phyloP scores from a whole-genome alignment of 805 yeast genomes.

The Spathaspora sp. region DNA sequence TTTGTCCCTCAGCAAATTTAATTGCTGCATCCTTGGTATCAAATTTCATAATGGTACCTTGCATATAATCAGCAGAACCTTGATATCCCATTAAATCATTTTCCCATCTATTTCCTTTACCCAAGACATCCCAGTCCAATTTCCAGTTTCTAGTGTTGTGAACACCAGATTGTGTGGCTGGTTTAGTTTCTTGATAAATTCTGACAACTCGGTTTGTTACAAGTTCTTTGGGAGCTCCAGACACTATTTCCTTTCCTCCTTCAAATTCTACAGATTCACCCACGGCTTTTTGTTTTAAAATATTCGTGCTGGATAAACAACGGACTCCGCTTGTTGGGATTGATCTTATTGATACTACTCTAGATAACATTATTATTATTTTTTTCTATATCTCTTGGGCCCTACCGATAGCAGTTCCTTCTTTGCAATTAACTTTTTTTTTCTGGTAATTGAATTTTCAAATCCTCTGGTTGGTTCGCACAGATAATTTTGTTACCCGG shows the following conservation, averaged over 20 bases:
- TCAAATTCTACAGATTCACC: slow-evolving; percentile 11
- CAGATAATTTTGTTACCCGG: slow-evolving; percentile 1
- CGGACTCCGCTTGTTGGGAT: slow-evolving; percentile 14
- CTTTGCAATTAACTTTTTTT: neutral
- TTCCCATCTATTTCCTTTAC: slow-evolving; percentile 82
- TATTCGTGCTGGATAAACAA: slow-evolving; percentile 17
- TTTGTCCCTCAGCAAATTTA: slow-evolving; percentile 77
- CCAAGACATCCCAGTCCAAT: slow-evolving; percentile 78
- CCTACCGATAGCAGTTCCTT: neutral
- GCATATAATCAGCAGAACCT: slow-evolving; percentile 75
- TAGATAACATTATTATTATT: slow-evolving; percentile 6
- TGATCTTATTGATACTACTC: slow-evolving; percentile 2
- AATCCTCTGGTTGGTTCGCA: slow-evolving; percentile 4
- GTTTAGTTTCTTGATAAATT: slow-evolving; percentile 71
- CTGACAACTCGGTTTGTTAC: slow-evolving; percentile 63
- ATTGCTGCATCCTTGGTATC: slow-evolving; percentile 74
- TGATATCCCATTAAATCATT: slow-evolving; percentile 87
- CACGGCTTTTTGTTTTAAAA: slow-evolving; percentile 15
- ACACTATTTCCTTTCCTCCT: slow-evolving; percentile 52
- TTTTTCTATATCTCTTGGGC: neutral
- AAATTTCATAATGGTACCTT: slow-evolving; percentile 72
- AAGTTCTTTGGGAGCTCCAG: slow-evolving; percentile 76
- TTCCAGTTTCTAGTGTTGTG: slow-evolving; percentile 60
- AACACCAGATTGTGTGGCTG: slow-evolving; percentile 77
- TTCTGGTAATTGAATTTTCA: slow-evolving; percentile 4